These are phyloP conservation scores for Medicago lupulina DNA, from an alignment of 306 rosid genomes.

Conservation along the genomic window DNA sequence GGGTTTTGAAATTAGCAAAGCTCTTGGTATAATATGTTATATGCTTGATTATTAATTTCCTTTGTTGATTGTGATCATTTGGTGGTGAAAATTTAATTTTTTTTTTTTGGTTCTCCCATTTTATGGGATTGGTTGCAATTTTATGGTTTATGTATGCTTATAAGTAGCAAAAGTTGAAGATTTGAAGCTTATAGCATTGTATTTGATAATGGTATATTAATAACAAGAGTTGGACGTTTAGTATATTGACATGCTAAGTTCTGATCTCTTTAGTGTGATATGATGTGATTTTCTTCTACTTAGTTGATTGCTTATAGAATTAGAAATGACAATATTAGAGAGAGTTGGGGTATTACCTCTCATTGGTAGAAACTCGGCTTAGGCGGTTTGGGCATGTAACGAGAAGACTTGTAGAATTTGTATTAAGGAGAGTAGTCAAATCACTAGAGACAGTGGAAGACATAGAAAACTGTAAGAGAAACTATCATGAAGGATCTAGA, in stretches of 20 bases:
- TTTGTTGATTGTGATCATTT: slow-evolving; percentile 18
- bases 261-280: background rate
- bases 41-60: slow-evolving; percentile 13
- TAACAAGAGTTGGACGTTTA: slow-evolving; percentile 18
- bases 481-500: too few species aligned
- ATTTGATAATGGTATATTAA: background rate
- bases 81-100: background rate
- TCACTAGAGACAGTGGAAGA: too few species aligned
- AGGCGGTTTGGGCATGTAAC: too few species aligned
- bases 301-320: background rate
- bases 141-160: background rate
- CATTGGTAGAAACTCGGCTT: too few species aligned
- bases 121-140: slow-evolving; percentile 4
- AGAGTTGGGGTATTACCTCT: background rate
- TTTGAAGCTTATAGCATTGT: background rate
- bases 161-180: slow-evolving; percentile 1
- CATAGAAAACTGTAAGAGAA: too few species aligned
- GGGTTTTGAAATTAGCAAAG: background rate
- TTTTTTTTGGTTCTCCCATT: background rate
- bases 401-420: too few species aligned
- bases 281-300: background rate
- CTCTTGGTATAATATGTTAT: background rate
- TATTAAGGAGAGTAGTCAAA: too few species aligned
- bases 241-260: slow-evolving; percentile 16
- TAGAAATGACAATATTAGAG: background rate